Evolutionary conservation across 1,139 yeast genomes (phyloP), one percentile per base, ranked within the genome.

Genomic region (Candida gigantensis): DNA sequence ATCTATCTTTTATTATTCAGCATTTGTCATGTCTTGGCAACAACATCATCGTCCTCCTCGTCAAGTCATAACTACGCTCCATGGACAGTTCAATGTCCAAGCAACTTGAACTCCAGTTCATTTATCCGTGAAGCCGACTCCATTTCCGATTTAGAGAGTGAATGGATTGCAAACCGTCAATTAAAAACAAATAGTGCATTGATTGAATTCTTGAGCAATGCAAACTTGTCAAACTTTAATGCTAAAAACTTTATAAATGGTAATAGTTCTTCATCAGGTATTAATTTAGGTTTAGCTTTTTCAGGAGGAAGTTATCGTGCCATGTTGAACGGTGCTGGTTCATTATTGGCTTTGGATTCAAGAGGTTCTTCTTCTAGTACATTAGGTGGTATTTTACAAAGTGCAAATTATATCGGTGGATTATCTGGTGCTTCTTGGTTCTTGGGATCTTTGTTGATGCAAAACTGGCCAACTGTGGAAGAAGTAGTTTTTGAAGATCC

Each of bases 271-370:
- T 30, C 21, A 12, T 6, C 16, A 4, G 62, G 73, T 20, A 68
- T 76, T 37, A 71, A 65, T 34, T 69, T 87, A 37, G 96, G 84
- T 3, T 54, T 88, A 14, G 89, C 95, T 3, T 84, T 86, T 53
- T 80, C 92, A 5, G 97, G 97, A 27, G 97, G 97, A 51, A 95
- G 96, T 3, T 88, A 86, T 61, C 74, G 97, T 41, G 95, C 96
- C 35, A 86, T 88, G 96, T 63, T 88, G 28, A 63, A 72, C 39
- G 96, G 96, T n/a, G 96, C 95, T 2, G 96, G 97, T 28, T 81
- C 82, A 57, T 60, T 88, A 28, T 68, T 90, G 11, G 96, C 92
- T 1, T 60, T 87, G 42, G 97, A 89, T 56, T 74, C 77, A 49
- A 72, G 96, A 51, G 83, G 94, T 5, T 61, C 57, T 2, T 79